phyloP scores from a whole-genome alignment of 164 flowering plant genomes.

The Cinnamomum micranthum region DNA sequence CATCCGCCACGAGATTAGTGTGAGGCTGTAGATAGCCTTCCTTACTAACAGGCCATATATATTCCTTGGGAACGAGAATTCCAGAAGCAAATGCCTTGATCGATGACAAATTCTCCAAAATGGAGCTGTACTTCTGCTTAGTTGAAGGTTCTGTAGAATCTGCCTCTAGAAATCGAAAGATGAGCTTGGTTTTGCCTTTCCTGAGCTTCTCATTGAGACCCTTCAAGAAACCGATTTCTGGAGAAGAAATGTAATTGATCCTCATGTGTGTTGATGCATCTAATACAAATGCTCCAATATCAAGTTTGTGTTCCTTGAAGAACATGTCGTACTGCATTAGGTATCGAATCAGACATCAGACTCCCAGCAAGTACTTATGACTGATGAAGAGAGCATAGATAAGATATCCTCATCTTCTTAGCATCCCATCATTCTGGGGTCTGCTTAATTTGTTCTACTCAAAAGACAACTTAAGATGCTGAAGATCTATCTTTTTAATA shows the following conservation, averaged over 20 bases:
- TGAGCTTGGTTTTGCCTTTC: constrained; percentile 44
- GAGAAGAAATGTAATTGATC: constrained; percentile 61
- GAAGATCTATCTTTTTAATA: neutral
- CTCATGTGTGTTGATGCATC: constrained; percentile 9
- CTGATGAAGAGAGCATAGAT: neutral
- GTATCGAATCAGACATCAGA: neutral
- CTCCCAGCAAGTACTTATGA: neutral
- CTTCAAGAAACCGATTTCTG: constrained; percentile 78
- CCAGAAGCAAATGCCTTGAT: constrained; percentile 73
- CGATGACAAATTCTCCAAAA: constrained; percentile 42
- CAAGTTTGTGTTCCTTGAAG: constrained; percentile 44
- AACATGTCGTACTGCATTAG: constrained; percentile 59
- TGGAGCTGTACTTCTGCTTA: constrained; percentile 40
- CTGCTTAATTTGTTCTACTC: no score
- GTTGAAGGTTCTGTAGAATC: constrained; percentile 68
- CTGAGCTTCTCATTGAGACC: constrained; percentile 30
- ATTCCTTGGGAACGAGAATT: constrained; percentile 74
- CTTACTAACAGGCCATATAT: constrained; percentile 60
- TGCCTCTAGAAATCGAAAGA: constrained; percentile 42
- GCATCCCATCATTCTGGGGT: no score
- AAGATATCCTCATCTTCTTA: no score
- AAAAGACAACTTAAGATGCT: no score
- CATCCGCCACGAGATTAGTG: constrained; percentile 69
- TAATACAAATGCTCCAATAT: constrained; percentile 25
- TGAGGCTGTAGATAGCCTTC: constrained; percentile 42